Evolutionary conservation across 257 asterid species (phyloP).

Genomic region (Fraxinus cuspidata): DNA sequence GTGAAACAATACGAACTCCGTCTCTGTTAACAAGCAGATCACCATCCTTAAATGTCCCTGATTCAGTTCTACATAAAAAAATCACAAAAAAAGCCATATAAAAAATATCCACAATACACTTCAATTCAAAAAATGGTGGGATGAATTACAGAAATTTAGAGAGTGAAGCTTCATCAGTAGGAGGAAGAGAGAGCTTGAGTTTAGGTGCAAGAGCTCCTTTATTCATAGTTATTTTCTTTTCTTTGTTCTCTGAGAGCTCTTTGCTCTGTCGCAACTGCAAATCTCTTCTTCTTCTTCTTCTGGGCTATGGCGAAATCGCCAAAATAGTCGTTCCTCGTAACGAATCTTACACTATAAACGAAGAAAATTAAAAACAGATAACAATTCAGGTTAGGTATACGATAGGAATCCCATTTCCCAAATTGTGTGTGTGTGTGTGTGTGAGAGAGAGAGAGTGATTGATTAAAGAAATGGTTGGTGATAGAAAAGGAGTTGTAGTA

Average conservation of each 20-base stretch:
- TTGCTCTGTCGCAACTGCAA: neutral
- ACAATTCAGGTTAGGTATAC: neutral
- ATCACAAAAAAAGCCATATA: conserved; percentile 26
- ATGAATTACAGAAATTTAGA: conserved; percentile 76
- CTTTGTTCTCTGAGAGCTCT: neutral
- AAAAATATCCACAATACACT: neutral
- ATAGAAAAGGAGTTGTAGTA: neutral
- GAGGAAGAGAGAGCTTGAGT: conserved; percentile 89
- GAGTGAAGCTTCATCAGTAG: conserved; percentile 74
- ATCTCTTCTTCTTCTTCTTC: neutral
- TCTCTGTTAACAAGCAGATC: conserved; percentile 92
- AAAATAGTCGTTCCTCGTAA: neutral
- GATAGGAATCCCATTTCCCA: neutral
- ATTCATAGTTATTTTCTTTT: conserved; percentile 45
- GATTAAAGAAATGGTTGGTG: neutral
- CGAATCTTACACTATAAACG: neutral
- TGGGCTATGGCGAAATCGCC: neutral
- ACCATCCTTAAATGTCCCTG: conserved; percentile 97
- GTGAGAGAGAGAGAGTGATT: neutral
- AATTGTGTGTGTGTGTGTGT: neutral
- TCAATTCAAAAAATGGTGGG: neutral
- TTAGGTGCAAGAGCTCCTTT: conserved; percentile 77
- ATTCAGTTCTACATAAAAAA: conserved; percentile 61
- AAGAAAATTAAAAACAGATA: neutral
- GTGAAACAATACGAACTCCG: conserved; percentile 85